Conservation (phyloP, 1,284 basidiomycete genomes). For the Ustilago shanxiensis region DNA sequence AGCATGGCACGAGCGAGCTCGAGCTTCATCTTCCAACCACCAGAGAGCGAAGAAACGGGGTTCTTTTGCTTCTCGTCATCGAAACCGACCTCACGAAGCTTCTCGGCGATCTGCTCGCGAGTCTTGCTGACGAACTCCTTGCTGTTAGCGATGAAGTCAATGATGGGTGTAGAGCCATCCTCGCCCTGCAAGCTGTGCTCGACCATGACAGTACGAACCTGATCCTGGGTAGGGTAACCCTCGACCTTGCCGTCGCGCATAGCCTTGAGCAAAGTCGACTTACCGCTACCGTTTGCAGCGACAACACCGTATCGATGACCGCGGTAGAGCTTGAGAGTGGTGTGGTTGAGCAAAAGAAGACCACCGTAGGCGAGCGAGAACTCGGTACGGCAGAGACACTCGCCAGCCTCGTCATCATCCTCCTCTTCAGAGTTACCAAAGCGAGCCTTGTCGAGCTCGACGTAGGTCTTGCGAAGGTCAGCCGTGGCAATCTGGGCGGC, state of each 20-base stretch:
- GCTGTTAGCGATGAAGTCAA: conserved; percentile 91
- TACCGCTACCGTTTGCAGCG: conserved; percentile 94
- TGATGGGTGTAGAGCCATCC: conserved; percentile 81
- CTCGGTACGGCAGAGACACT: conserved; percentile 86
- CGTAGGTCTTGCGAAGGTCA: conserved; percentile 62
- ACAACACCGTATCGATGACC: conserved; percentile 92
- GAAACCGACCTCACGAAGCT: conserved; percentile 77
- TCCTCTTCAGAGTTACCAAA: conserved; percentile 73
- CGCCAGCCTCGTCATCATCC: conserved; percentile 77
- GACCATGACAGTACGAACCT: conserved; percentile 91
- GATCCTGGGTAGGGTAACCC: conserved; percentile 90
- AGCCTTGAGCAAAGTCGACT: conserved; percentile 96
- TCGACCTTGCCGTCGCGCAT: conserved; percentile 92
- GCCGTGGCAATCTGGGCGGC: conserved; percentile 61
- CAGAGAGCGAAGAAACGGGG: conserved; percentile 89
- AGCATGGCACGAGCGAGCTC: conserved; percentile 77
- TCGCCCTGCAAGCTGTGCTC: conserved; percentile 96
- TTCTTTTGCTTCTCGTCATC: conserved; percentile 87
- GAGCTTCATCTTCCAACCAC: conserved; percentile 99
- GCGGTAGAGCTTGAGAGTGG: conserved; percentile 87
- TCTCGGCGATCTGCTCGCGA: conserved; percentile 59
- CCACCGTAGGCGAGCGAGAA: conserved; percentile 98
- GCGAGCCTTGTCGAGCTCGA: conserved; percentile 62
- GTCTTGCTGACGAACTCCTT: conserved; percentile 66
- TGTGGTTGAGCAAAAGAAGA: conserved; percentile 93